phyloP scores from a whole-genome alignment of 2,329 filamentous ascomycete genomes.

The Ascochyta viciae-villosae region DNA sequence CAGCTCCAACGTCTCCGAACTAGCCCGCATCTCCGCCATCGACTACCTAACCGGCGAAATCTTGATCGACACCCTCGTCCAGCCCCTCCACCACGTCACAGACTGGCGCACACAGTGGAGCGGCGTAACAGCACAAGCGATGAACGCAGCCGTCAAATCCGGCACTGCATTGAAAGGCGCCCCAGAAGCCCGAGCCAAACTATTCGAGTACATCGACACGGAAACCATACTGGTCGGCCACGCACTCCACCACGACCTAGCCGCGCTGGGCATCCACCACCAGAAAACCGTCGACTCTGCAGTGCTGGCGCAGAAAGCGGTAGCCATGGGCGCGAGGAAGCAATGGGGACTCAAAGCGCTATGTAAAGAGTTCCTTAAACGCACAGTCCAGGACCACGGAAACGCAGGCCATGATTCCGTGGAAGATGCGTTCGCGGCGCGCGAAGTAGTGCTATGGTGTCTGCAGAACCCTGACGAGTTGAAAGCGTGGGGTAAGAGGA shows the following conservation, averaged over 20 bases:
- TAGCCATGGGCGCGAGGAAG: slow-evolving; percentile 19
- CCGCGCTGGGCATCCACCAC: slow-evolving; percentile 54
- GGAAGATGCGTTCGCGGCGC: slow-evolving; percentile 12
- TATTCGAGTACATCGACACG: slow-evolving; percentile 54
- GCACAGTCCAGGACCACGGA: slow-evolving; percentile 3
- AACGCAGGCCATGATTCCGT: slow-evolving; percentile 5
- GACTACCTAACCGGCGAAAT: slow-evolving; percentile 58
- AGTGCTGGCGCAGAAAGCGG: slow-evolving; percentile 51
- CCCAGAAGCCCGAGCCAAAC: slow-evolving; percentile 51
- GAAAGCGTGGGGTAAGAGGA: neutral
- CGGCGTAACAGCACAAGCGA: slow-evolving; percentile 45
- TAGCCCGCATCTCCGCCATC: slow-evolving; percentile 51
- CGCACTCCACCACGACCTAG: slow-evolving; percentile 55
- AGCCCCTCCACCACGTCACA: slow-evolving; percentile 44
- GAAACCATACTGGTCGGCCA: slow-evolving; percentile 60
- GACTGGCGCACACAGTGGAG: slow-evolving; percentile 52
- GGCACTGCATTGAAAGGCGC: slow-evolving; percentile 51
- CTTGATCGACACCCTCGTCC: slow-evolving; percentile 54
- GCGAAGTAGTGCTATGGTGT: slow-evolving; percentile 16
- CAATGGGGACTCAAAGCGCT: slow-evolving; percentile 8
- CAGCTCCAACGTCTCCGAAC: slow-evolving; percentile 21
- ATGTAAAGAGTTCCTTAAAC: slow-evolving; percentile 3
- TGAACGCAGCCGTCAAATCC: slow-evolving; percentile 26
- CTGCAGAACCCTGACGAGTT: neutral
- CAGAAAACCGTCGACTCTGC: slow-evolving; percentile 54